Percentiles rank a stretch among this genome's conserved stretches.
phyloP scores from a whole-genome alignment of 2,329 filamentous ascomycete species.

The Sporothrix pseudoabietina region DNA sequence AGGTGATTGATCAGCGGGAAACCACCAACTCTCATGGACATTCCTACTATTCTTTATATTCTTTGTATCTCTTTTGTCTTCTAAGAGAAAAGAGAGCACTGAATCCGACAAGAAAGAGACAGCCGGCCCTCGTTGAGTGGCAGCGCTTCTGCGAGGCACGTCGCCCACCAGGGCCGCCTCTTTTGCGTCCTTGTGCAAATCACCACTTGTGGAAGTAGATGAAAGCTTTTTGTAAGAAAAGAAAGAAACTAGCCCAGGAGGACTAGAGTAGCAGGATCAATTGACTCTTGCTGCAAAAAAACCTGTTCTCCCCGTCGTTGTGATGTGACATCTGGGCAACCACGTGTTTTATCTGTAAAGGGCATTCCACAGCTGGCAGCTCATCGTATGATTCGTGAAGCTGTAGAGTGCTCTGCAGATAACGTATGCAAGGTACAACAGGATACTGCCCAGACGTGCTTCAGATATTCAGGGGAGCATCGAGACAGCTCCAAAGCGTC shows the following conservation, averaged over 20 bases:
- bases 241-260: slow-evolving; percentile 9
- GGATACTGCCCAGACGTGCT: not conserved
- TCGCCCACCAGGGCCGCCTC: not conserved
- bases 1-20: not conserved
- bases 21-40: not conserved
- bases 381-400: not conserved
- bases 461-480: not conserved
- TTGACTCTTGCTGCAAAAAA: slow-evolving; percentile 24
- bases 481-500: not conserved
- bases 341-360: not conserved
- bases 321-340: not conserved
- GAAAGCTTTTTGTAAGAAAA: not conserved
- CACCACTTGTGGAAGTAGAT: slow-evolving; percentile 23
- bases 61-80: not conserved
- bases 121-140: not conserved
- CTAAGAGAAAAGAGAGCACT: not conserved
- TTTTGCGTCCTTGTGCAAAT: slow-evolving; percentile 22
- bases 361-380: not conserved
- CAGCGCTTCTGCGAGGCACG: slow-evolving; percentile 28
- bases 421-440: slow-evolving; percentile 13
- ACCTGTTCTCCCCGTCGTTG: not conserved
- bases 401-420: not conserved
- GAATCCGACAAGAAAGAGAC: slow-evolving; percentile 11
- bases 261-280: slow-evolving; percentile 29
- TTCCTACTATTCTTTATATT: slow-evolving; percentile 17